Percentiles rank a stretch among this genome's conserved stretches.
Conservation (phyloP, 2,329 filamentous ascomycete genomes). For the Diaporthe vaccinii region DNA sequence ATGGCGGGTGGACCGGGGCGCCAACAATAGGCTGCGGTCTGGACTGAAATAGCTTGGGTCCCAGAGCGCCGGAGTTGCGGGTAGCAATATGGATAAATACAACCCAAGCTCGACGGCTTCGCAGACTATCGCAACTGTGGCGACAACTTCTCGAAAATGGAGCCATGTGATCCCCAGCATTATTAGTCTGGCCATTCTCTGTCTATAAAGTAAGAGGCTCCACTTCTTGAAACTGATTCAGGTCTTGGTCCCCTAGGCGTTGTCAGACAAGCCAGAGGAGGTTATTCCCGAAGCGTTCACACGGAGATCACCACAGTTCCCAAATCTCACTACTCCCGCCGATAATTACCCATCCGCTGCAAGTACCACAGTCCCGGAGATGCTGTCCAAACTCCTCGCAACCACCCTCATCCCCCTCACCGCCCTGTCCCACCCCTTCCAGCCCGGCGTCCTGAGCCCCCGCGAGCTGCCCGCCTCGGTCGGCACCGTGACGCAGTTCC, state of each 20-base stretch:
- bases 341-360: background rate
- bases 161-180: slow-evolving; percentile 8
- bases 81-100: slow-evolving; percentile 38
- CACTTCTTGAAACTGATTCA: background rate
- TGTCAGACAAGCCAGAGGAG: slow-evolving; percentile 26
- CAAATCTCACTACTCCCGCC: no score
- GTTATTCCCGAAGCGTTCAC: background rate
- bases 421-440: slow-evolving; percentile 40
- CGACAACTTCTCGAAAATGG: background rate
- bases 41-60: slow-evolving; percentile 28
- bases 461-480: slow-evolving; percentile 43
- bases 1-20: slow-evolving; percentile 15
- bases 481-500: slow-evolving; percentile 49
- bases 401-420: slow-evolving; percentile 43
- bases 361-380: background rate
- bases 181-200: no score
- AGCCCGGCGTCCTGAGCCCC: slow-evolving; percentile 36
- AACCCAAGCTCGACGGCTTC: slow-evolving; percentile 34
- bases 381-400: slow-evolving; percentile 39
- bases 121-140: slow-evolving; percentile 15
- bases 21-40: slow-evolving; percentile 30
- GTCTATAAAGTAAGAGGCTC: slow-evolving; percentile 17
- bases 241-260: background rate
- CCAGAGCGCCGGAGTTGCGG: slow-evolving; percentile 27
- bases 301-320: background rate